A percentile compares a stretch with the other conserved stretches of the same genome.
phyloP scores from a whole-genome alignment of 345 rosid genomes.

The Arabis alpina region DNA sequence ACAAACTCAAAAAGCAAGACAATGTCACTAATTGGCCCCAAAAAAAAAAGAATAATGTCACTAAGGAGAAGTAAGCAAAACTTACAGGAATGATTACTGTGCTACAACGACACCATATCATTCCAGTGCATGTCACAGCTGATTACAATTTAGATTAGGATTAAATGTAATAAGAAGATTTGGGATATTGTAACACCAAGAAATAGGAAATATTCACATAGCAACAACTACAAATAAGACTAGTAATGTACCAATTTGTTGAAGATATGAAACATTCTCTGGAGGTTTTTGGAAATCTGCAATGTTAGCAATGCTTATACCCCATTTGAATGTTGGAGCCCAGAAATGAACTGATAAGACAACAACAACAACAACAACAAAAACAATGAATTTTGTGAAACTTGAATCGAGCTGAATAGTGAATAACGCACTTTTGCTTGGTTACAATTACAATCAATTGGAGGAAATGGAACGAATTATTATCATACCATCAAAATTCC shows the following conservation, averaged over 20 bases:
- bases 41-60: neutral
- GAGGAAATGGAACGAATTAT: neutral
- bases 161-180: neutral
- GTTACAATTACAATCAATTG: constrained; percentile 6
- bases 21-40: too few species aligned
- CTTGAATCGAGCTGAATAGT: neutral
- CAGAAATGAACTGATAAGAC: constrained; percentile 65
- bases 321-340: constrained; percentile 66
- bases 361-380: neutral
- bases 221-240: neutral
- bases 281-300: constrained; percentile 57
- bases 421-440: neutral
- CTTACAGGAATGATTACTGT: constrained; percentile 81
- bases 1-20: neutral
- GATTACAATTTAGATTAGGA: constrained; percentile 5
- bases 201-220: neutral
- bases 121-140: constrained; percentile 78
- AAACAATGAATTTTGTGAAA: neutral
- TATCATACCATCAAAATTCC: neutral
- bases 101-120: constrained; percentile 81
- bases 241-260: constrained; percentile 42
- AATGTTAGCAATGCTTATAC: constrained; percentile 53
- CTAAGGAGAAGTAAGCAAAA: constrained; percentile 13
- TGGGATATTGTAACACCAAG: neutral
- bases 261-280: constrained; percentile 55